These are phyloP conservation scores for Aspergillus carbonarius DNA, from an alignment of 2,329 filamentous ascomycete genomes.

Conservation along the genomic window DNA sequence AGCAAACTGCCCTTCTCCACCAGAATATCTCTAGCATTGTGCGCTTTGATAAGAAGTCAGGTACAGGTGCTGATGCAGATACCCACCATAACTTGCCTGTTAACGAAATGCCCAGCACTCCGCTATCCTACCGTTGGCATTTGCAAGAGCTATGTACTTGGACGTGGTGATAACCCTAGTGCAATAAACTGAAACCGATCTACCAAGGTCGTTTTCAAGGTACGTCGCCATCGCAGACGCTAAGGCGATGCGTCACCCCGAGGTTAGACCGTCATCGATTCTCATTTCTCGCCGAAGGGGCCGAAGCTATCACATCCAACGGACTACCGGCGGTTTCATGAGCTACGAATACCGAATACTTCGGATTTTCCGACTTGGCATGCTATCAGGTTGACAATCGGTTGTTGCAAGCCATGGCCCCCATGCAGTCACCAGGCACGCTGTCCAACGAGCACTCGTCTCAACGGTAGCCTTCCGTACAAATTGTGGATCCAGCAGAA, in stretches of 20 bases:
- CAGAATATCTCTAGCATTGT: too few species aligned
- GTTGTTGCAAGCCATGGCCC: too few species aligned
- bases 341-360: background rate
- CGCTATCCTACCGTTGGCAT: too few species aligned
- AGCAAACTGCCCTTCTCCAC: background rate
- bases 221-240: background rate
- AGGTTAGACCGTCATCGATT: background rate
- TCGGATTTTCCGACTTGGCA: constrained; percentile 1
- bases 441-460: background rate
- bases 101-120: too few species aligned
- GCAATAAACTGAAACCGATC: background rate
- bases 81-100: too few species aligned
- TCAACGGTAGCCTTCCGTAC: background rate
- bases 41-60: too few species aligned
- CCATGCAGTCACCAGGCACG: background rate
- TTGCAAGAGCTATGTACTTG: too few species aligned
- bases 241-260: background rate
- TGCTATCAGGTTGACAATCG: too few species aligned
- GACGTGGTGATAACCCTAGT: background rate
- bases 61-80: too few species aligned
- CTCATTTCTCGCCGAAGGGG: background rate
- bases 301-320: background rate
- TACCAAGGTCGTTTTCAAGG: background rate
- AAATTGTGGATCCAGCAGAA: background rate
- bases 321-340: background rate